Percentiles rank a stretch among this genome's conserved stretches.
These are phyloP conservation scores for Zarea fungicola DNA, from an alignment of 2,329 filamentous ascomycete genomes.

Conservation along the genomic window DNA sequence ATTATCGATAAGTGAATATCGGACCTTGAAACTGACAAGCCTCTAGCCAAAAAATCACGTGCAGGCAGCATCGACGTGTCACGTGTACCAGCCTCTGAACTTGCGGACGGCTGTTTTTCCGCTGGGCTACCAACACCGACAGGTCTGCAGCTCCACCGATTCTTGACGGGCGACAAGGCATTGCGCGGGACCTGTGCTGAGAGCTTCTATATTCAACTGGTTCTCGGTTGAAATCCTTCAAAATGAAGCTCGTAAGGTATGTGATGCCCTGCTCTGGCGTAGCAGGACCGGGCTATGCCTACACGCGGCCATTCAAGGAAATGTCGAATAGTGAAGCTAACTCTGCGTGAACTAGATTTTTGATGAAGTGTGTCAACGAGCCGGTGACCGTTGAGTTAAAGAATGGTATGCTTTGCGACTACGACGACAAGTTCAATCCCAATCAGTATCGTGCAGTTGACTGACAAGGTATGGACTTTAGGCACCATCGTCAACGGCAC, in stretches of 20 bases:
- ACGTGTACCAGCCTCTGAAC: slow-evolving; percentile 2
- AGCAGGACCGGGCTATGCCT: slow-evolving; percentile 17
- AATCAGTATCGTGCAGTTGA: too few species aligned
- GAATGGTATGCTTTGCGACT: slow-evolving; percentile 73
- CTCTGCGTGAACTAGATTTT: slow-evolving; percentile 60
- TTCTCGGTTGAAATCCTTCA: slow-evolving; percentile 32
- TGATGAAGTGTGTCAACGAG: slow-evolving; percentile 99
- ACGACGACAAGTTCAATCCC: too few species aligned
- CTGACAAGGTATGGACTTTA: slow-evolving; percentile 30
- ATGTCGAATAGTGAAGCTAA: slow-evolving; percentile 19
- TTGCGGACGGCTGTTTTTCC: slow-evolving; percentile 5
- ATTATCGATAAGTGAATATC: slow-evolving; percentile 1
- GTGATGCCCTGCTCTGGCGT: slow-evolving; percentile 23
- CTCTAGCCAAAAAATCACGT: slow-evolving; percentile 2
- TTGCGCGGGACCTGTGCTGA: slow-evolving; percentile 6
- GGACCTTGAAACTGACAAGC: background rate
- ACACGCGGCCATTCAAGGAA: slow-evolving; percentile 34
- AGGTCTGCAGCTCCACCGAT: slow-evolving; percentile 14
- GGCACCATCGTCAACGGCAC: slow-evolving; percentile 96
- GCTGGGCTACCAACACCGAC: slow-evolving; percentile 1
- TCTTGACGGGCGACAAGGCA: slow-evolving; percentile 9
- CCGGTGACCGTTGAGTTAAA: slow-evolving; percentile 98
- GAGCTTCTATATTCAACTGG: background rate
- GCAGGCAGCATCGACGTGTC: background rate
- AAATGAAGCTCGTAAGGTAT: slow-evolving; percentile 97